Evolutionary conservation across 2,329 filamentous ascomycete genomes (phyloP), one percentile per base, ranked within the genome.

Genomic region (Harringtonia lauricola): DNA sequence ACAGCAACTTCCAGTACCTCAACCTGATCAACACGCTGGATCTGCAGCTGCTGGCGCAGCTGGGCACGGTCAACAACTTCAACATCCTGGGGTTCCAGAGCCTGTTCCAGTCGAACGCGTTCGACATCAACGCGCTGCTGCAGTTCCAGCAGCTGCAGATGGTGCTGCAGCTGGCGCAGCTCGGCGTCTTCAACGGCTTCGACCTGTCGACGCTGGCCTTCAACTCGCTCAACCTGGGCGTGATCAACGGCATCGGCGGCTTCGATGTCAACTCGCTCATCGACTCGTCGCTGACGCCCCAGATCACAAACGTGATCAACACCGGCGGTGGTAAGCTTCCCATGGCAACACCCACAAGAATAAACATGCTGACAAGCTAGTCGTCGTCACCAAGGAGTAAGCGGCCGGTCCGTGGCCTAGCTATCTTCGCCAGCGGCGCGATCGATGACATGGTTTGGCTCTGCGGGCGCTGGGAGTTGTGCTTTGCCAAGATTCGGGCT

Each of bases 21-120:
- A 64, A 70, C 51, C 59, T 60, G 48, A 52, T 72, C 61, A 70
- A 71, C 62, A 51, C 59, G 17, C 57, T 74, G 47, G 55, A 67
- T 48, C 60, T 72, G 36, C 58, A 60, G 51, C 59, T 66, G 42
- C 63, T 73, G 45, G 52, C 59, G 47, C 52, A 59, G 51, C 61
- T 68, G 48, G 62, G 63, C 47, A 47, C 60, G 51, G 57, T 64
- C 59, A 63, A 67, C 61, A 64, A 65, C 59, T 60, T 72, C 55
- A 63, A 72, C 55, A 52, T 72, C 42, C 51, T 62, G 47, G 45
- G 52, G 44, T 66, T 72, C 56, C 56, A 65, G 53, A 51, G 50
- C 44, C 59, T 68, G 50, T 67, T 54, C 45, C 42, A 47, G 43
- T 36, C 39, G 42, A 45, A 41, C 43, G n/a, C 31, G 29, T 50